phyloP scores from a whole-genome alignment of 1,284 basidiomycete genomes.

The Exsudoporus floridanus region DNA sequence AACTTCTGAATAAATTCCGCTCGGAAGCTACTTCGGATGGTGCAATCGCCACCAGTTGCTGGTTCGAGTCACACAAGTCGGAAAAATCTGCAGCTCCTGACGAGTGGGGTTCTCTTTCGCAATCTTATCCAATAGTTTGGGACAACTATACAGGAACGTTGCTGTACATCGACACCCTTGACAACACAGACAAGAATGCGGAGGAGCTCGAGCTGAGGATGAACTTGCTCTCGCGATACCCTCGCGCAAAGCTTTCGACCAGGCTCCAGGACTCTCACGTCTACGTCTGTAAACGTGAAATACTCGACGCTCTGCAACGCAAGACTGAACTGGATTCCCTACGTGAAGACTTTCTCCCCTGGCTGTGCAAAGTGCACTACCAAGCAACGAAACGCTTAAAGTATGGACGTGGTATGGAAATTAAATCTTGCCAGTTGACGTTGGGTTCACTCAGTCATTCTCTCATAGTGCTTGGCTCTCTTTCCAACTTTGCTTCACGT shows the following conservation, averaged over 20 bases:
- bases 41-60: slow-evolving; percentile 75
- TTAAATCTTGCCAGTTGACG: neutral
- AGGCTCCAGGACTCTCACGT: slow-evolving; percentile 84
- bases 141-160: slow-evolving; percentile 65
- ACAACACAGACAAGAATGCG: slow-evolving; percentile 63
- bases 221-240: slow-evolving; percentile 72
- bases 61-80: slow-evolving; percentile 58
- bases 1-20: slow-evolving; percentile 81
- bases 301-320: slow-evolving; percentile 72
- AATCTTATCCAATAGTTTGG: slow-evolving; percentile 59
- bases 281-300: slow-evolving; percentile 77
- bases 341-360: slow-evolving; percentile 85
- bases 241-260: slow-evolving; percentile 69
- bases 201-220: slow-evolving; percentile 75
- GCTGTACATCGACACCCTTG: slow-evolving; percentile 66
- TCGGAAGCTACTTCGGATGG: slow-evolving; percentile 62
- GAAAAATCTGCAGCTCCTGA: slow-evolving; percentile 60
- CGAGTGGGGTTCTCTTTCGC: slow-evolving; percentile 57
- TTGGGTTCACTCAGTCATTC: neutral
- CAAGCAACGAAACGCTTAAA: slow-evolving; percentile 57
- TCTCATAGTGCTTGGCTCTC: slow-evolving; percentile 22
- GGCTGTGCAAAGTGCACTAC: slow-evolving; percentile 84
- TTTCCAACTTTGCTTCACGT: slow-evolving; percentile 15
- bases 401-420: slow-evolving; percentile 51
- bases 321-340: slow-evolving; percentile 76